These are phyloP conservation scores for Metschnikowia shivogae DNA, from an alignment of 805 yeast species.

Conservation along the genomic window DNA sequence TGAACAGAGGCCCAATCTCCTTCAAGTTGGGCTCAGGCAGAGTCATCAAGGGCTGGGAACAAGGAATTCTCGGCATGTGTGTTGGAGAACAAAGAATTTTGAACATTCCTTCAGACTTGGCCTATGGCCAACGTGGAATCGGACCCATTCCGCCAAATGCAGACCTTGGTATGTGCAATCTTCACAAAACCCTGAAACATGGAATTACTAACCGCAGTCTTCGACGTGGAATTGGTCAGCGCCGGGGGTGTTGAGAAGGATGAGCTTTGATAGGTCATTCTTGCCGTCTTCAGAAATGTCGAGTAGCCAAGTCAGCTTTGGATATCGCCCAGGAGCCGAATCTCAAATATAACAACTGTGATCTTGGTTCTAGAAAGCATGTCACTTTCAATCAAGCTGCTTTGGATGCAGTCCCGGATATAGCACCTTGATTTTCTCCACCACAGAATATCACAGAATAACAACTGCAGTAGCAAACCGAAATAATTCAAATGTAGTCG, in stretches of 20 bases:
- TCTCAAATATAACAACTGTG: no score
- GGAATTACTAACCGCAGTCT: conserved; percentile 34
- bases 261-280: conserved; percentile 8
- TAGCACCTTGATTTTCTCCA: no score
- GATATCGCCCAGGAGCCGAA: background rate
- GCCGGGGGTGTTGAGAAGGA: conserved; percentile 35
- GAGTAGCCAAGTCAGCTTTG: background rate
- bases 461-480: no score
- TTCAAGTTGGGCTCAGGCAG: conserved; percentile 75
- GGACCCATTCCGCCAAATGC: conserved; percentile 79
- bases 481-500: background rate
- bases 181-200: background rate
- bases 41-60: conserved; percentile 90
- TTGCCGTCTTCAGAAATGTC: no score
- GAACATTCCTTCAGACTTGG: conserved; percentile 74
- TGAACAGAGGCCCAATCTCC: conserved; percentile 62
- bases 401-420: no score
- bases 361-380: no score
- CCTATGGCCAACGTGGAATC: conserved; percentile 72
- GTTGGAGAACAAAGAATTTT: conserved; percentile 80
- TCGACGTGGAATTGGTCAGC: conserved; percentile 60
- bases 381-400: no score
- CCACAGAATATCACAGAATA: no score
- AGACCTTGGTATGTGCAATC: conserved; percentile 42
- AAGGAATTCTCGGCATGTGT: conserved; percentile 74